A percentile compares a stretch with the other conserved stretches of the same genome.
Evolutionary conservation across 225 moss, liverwort and hornwort species (phyloP).

Genomic region (Marchantia paleacea): DNA sequence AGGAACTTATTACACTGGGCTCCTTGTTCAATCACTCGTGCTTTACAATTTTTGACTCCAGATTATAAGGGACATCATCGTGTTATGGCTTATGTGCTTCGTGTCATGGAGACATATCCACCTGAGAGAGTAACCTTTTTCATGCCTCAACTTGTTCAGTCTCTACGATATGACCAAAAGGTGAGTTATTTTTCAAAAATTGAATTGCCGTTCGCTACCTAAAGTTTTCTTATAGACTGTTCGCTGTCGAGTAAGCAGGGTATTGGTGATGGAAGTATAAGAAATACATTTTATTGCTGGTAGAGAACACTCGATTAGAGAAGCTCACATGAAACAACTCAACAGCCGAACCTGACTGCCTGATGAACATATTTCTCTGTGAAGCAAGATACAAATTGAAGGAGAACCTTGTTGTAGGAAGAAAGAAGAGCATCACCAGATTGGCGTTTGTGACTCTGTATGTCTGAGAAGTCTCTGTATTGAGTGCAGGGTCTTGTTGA

Average conservation of each 20-base stretch:
- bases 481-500: slow-evolving; percentile 65
- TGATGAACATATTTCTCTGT: no score
- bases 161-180: slow-evolving; percentile 77
- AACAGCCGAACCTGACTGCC: no score
- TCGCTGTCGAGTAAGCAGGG: background rate
- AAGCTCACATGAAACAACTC: no score
- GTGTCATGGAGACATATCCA: slow-evolving; percentile 80
- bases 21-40: slow-evolving; percentile 72
- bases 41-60: slow-evolving; percentile 74
- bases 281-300: background rate
- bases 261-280: background rate
- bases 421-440: background rate
- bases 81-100: slow-evolving; percentile 85
- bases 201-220: no score
- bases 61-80: slow-evolving; percentile 78
- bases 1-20: slow-evolving; percentile 73
- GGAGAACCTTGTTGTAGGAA: background rate
- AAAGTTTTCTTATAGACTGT: no score
- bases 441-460: background rate
- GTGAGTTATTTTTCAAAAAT: slow-evolving; percentile 30
- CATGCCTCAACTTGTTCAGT: slow-evolving; percentile 89
- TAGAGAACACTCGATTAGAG: no score
- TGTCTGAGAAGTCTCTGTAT: background rate
- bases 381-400: no score
- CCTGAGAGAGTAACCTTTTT: slow-evolving; percentile 86